Conservation (phyloP, 2,329 filamentous ascomycete species). For the Nemania abortiva region DNA sequence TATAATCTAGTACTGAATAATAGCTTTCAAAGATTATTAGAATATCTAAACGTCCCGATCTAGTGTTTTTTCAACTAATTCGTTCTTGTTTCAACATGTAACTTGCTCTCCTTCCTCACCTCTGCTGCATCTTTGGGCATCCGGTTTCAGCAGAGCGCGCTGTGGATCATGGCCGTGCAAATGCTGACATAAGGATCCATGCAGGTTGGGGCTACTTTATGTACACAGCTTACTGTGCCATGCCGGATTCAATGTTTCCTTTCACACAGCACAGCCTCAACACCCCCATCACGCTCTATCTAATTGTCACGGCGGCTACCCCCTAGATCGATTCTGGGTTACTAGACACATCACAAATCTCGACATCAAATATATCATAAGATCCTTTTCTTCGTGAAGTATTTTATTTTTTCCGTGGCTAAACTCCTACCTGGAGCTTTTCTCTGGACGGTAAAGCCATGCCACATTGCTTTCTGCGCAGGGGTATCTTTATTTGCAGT, state of each 20-base stretch:
- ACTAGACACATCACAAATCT: slow-evolving; percentile 11
- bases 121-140: background rate
- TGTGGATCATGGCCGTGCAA: slow-evolving; percentile 18
- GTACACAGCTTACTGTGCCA: background rate
- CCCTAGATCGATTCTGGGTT: background rate
- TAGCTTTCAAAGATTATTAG: background rate
- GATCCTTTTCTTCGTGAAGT: background rate
- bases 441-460: slow-evolving; percentile 9
- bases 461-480: slow-evolving; percentile 25
- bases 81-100: background rate
- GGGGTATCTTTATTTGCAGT: slow-evolving; percentile 29
- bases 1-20: slow-evolving; percentile 1
- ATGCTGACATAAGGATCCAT: slow-evolving; percentile 37
- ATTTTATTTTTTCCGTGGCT: slow-evolving; percentile 18
- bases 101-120: background rate
- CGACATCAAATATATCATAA: background rate
- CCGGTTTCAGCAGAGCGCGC: slow-evolving; percentile 14
- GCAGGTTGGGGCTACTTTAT: background rate
- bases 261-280: slow-evolving; percentile 25
- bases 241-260: background rate
- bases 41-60: background rate
- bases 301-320: background rate
- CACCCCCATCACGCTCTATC: slow-evolving; percentile 3
- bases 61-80: background rate
- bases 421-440: background rate